These are phyloP conservation scores for Tetrapisispora phaffii DNA, from an alignment of 805 yeast species.

Conservation along the genomic window DNA sequence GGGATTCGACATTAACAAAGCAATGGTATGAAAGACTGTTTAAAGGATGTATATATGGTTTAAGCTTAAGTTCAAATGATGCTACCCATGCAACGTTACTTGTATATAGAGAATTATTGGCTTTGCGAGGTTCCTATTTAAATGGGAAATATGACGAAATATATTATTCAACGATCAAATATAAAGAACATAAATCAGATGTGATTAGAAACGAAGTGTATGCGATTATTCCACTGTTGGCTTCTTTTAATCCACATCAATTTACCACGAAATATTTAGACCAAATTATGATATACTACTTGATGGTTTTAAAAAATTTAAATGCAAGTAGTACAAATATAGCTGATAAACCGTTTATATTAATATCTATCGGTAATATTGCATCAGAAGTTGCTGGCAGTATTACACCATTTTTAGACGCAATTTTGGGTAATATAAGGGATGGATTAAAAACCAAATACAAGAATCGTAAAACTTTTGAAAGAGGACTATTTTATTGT, in stretches of 20 bases:
- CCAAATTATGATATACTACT: conserved; percentile 63
- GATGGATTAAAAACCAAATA: conserved; percentile 54
- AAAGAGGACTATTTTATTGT: conserved; percentile 81
- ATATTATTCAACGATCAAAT: conserved; percentile 61
- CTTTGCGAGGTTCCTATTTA: conserved; percentile 62
- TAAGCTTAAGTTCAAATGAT: conserved; percentile 47
- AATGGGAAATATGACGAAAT: conserved; percentile 64
- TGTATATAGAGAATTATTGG: conserved; percentile 69
- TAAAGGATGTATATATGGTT: conserved; percentile 55
- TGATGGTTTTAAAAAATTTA: conserved; percentile 66
- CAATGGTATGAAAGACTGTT: conserved; percentile 68
- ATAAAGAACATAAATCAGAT: conserved; percentile 67
- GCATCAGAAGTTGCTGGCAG: conserved; percentile 67
- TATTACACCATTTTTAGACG: conserved; percentile 80
- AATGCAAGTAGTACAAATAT: conserved; percentile 27
- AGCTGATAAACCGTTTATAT: conserved; percentile 61
- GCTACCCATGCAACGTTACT: conserved; percentile 79
- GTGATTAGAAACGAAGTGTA: conserved; percentile 80
- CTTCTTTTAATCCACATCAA: conserved; percentile 61
- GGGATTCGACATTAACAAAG: conserved; percentile 61
- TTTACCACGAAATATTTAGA: conserved; percentile 79
- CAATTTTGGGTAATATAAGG: conserved; percentile 71
- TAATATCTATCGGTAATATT: conserved; percentile 76
- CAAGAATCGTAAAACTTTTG: conserved; percentile 59
- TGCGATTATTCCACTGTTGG: conserved; percentile 70